These are phyloP conservation scores for Osmanthus fragrans DNA, from an alignment of 257 asterid species.

Conservation along the genomic window DNA sequence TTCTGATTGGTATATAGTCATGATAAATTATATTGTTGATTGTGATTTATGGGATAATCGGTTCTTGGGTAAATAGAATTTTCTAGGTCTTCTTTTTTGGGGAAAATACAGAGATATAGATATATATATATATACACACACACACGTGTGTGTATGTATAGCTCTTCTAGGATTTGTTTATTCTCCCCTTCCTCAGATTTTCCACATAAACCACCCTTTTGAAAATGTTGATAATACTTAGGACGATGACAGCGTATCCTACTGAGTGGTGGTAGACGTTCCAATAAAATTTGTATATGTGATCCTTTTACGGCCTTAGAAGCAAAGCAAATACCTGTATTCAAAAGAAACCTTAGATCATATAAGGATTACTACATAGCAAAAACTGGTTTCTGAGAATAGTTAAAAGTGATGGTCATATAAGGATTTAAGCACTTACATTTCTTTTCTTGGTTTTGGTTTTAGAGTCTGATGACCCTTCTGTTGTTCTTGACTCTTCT, in stretches of 20 bases:
- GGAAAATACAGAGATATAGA: too few relatives aligned
- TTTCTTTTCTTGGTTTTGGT: constrained; percentile 35
- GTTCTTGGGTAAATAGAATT: too few relatives aligned
- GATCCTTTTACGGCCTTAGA: constrained; percentile 83
- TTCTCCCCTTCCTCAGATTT: too few relatives aligned
- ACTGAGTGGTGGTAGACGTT: constrained; percentile 69
- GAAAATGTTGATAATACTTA: constrained; percentile 82
- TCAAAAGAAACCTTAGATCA: constrained; percentile 3
- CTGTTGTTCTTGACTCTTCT: constrained; percentile 44
- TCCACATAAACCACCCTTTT: too few relatives aligned
- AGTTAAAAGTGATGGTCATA: background rate
- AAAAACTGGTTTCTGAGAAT: background rate
- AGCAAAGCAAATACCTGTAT: constrained; percentile 71
- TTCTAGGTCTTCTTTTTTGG: too few relatives aligned
- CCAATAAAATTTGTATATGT: constrained; percentile 81
- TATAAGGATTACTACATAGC: background rate
- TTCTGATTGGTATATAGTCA: too few relatives aligned
- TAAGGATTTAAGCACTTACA: constrained; percentile 26
- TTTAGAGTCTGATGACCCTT: constrained; percentile 32
- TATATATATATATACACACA: too few relatives aligned
- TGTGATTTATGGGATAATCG: too few relatives aligned
- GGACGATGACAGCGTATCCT: constrained; percentile 73
- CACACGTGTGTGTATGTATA: too few relatives aligned
- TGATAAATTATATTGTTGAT: too few relatives aligned
- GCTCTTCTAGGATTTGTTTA: too few relatives aligned